phyloP scores from a whole-genome alignment of 257 asterid species.

The Linaria vulgaris region DNA sequence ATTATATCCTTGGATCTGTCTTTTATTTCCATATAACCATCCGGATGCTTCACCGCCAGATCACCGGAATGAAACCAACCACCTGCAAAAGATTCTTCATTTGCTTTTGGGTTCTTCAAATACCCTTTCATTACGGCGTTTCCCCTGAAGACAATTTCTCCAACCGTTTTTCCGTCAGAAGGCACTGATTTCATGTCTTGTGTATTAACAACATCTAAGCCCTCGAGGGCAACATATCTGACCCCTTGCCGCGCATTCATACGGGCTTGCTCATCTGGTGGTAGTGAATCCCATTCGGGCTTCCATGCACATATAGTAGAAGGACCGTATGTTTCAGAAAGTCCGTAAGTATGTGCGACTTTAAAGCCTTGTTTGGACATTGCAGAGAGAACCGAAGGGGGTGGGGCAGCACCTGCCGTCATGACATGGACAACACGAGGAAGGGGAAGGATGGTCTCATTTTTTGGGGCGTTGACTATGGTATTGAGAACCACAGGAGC shows the following conservation, averaged over 20 bases:
- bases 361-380: conserved; percentile 80
- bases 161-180: conserved; percentile 73
- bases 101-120: conserved; percentile 84
- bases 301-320: conserved; percentile 93
- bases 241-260: conserved; percentile 85
- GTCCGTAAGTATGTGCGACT: conserved; percentile 89
- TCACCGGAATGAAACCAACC: conserved; percentile 97
- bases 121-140: conserved; percentile 92
- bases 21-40: conserved; percentile 79
- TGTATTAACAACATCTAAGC: conserved; percentile 62
- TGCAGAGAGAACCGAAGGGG: conserved; percentile 73
- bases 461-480: conserved; percentile 63
- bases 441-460: conserved; percentile 68
- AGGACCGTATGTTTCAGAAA: conserved; percentile 90
- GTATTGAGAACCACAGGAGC: conserved; percentile 95
- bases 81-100: conserved; percentile 62
- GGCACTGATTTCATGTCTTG: conserved; percentile 69
- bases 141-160: conserved; percentile 86
- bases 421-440: conserved; percentile 78
- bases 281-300: conserved; percentile 89
- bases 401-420: conserved; percentile 98
- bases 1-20: conserved; percentile 90
- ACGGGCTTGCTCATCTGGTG: conserved; percentile 68
- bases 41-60: conserved; percentile 85
- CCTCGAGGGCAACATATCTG: conserved; percentile 63